Percentiles rank a stretch among this genome's conserved stretches.
These are phyloP conservation scores for Parachlorella kessleri DNA, from an alignment of 139 green algal species.

Conservation along the genomic window DNA sequence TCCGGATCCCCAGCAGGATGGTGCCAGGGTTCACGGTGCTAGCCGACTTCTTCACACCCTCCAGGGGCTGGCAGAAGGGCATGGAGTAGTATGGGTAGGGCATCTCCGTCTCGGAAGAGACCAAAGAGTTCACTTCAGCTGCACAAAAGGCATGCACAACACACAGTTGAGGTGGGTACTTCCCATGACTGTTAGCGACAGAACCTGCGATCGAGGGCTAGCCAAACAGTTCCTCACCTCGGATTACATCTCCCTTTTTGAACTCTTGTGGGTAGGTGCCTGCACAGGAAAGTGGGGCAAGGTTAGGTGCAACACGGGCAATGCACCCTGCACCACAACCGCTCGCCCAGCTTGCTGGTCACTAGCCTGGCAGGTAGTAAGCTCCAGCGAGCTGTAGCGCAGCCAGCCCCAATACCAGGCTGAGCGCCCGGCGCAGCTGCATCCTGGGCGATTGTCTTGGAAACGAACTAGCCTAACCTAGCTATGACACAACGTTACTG, in stretches of 20 bases:
- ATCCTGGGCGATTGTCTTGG: no score
- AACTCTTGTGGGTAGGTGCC: slow-evolving; percentile 83
- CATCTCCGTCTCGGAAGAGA: slow-evolving; percentile 90
- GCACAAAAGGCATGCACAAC: slow-evolving; percentile 15
- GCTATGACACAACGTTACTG: no score
- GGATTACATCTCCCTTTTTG: slow-evolving; percentile 44
- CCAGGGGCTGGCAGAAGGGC: slow-evolving; percentile 91
- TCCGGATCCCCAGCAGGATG: slow-evolving; percentile 84
- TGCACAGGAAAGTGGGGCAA: no score
- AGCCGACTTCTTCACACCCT: slow-evolving; percentile 71
- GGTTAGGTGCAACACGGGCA: no score
- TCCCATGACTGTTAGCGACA: no score
- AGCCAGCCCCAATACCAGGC: no score
- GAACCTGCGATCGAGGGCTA: no score
- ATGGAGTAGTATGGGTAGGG: slow-evolving; percentile 94
- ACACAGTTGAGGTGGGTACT: no score
- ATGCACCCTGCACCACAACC: no score
- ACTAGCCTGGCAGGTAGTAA: slow-evolving; percentile 64
- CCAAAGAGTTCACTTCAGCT: slow-evolving; percentile 88
- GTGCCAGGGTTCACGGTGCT: slow-evolving; percentile 91
- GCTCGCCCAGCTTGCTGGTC: neutral
- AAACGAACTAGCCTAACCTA: no score
- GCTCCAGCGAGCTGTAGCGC: neutral
- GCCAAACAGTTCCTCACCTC: slow-evolving; percentile 49
- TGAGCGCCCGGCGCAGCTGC: no score